A percentile compares a stretch with the other conserved stretches of the same genome.
phyloP scores from a whole-genome alignment of 1,139 yeast genomes.

The Eremothecium cymbalariae region DNA sequence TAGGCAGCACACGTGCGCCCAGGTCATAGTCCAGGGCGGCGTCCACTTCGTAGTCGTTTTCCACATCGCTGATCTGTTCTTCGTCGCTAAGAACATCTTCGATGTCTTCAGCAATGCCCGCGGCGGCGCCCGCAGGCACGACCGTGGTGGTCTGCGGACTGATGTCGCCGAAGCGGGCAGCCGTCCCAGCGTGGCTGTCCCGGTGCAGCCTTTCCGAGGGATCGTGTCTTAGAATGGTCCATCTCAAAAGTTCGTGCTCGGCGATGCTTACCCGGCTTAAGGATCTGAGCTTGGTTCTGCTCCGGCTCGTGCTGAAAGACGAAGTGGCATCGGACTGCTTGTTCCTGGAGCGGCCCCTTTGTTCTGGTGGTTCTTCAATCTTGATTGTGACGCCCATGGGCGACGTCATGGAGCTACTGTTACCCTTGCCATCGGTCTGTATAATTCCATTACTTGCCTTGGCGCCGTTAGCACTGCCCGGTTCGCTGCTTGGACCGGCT shows the following conservation, averaged over 20 bases:
- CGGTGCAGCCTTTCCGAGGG: conserved; percentile 45
- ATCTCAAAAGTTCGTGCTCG: conserved; percentile 27
- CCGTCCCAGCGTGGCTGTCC: conserved; percentile 4
- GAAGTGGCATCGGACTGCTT: conserved; percentile 16
- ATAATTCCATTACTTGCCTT: too few species aligned
- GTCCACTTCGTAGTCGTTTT: conserved; percentile 35
- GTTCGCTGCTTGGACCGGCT: not conserved
- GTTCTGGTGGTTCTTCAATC: conserved; percentile 10
- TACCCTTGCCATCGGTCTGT: conserved; percentile 2
- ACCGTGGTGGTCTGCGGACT: conserved; percentile 22
- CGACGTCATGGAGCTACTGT: conserved; percentile 6
- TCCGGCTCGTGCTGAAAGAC: conserved; percentile 6
- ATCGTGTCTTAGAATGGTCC: conserved; percentile 30
- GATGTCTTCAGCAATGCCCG: conserved; percentile 22
- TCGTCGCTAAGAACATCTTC: conserved; percentile 33
- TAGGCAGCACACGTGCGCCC: conserved; percentile 30
- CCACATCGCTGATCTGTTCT: conserved; percentile 32
- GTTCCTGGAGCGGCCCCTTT: conserved; percentile 27
- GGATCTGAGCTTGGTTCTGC: conserved; percentile 18
- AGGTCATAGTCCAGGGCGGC: conserved; percentile 29
- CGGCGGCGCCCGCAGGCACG: conserved; percentile 25
- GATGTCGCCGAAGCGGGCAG: too few species aligned
- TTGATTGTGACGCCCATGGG: conserved; percentile 6
- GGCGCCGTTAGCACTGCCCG: not conserved
- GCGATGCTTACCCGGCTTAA: conserved; percentile 21